Percentiles rank a stretch among this genome's conserved stretches.
Conservation (phyloP, 495 filamentous ascomycete species). For the Neurospora terricola region DNA sequence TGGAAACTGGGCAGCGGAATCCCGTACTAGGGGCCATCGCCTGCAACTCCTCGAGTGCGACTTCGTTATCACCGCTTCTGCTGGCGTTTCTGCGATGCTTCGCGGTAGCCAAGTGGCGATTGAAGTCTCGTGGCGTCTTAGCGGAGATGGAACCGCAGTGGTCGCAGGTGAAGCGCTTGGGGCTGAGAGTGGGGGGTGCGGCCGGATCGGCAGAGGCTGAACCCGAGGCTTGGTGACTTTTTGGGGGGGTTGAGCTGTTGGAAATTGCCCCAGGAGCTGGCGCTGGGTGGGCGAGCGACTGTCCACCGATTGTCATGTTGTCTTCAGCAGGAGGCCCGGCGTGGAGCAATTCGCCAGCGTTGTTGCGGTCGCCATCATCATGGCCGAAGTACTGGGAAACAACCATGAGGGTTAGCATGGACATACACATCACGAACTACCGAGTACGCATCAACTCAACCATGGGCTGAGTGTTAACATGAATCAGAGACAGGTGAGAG, state of each 20-base stretch:
- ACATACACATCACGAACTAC: too few relatives aligned
- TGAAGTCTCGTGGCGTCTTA: not conserved
- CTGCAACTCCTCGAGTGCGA: too few relatives aligned
- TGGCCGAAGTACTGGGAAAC: not conserved
- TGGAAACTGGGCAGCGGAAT: not conserved
- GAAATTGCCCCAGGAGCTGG: rapidly evolving
- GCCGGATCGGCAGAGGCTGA: not conserved
- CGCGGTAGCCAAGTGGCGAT: not conserved
- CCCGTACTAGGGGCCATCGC: too few relatives aligned
- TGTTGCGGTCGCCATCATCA: not conserved
- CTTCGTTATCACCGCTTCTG: not conserved
- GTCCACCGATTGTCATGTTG: not conserved
- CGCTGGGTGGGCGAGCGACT: not conserved
- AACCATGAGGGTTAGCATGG: not conserved
- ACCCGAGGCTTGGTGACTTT: not conserved
- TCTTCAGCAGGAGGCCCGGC: not conserved
- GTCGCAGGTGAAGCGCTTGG: not conserved
- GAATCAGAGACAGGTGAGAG: not conserved
- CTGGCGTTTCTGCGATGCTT: not conserved
- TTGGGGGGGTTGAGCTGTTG: not conserved
- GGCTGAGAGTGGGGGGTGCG: not conserved
- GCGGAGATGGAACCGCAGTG: not conserved
- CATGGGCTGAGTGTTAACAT: not conserved
- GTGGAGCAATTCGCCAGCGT: not conserved
- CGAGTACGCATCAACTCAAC: not conserved